Conservation (phyloP, 371 early-diverging fungal species). For the Ecytonucleospora hepatopenaei region DNA sequence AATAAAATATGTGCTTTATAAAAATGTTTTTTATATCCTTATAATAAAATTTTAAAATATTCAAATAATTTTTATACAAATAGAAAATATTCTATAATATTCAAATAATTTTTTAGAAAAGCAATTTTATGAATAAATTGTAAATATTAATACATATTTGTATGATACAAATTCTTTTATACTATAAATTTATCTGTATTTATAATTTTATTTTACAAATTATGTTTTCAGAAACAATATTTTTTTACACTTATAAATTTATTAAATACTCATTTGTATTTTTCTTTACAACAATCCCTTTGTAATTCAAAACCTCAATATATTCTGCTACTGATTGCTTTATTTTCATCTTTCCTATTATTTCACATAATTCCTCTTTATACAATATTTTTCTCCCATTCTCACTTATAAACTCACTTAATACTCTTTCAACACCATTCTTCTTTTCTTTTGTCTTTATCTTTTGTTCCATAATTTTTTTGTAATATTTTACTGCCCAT, state of each 20-base stretch:
- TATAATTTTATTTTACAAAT: too few species aligned
- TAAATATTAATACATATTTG: too few species aligned
- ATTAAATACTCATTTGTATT: slow-evolving; percentile 30
- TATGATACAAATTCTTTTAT: too few species aligned
- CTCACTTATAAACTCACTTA: slow-evolving; percentile 11
- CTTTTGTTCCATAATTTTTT: slow-evolving; percentile 21
- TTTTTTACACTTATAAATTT: slow-evolving; percentile 7
- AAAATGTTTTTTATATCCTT: too few species aligned
- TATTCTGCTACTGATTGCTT: slow-evolving; percentile 16
- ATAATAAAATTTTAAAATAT: too few species aligned
- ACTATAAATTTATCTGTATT: too few species aligned
- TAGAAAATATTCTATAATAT: too few species aligned
- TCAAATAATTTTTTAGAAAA: too few species aligned
- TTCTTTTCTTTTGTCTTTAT: slow-evolving; percentile 13
- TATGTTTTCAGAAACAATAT: too few species aligned
- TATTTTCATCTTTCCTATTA: slow-evolving; percentile 9
- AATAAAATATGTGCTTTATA: too few species aligned
- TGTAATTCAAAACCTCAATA: slow-evolving; percentile 39
- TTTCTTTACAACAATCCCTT: slow-evolving; percentile 44
- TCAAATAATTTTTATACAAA: too few species aligned
- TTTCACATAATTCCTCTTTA: slow-evolving; percentile 12
- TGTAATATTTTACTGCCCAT: slow-evolving; percentile 43
- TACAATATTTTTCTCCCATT: slow-evolving; percentile 4
- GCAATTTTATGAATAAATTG: too few species aligned
- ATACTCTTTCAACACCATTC: slow-evolving; percentile 16